These are phyloP conservation scores for Trametopsis cervina DNA, from an alignment of 768 basidiomycete species.

Conservation along the genomic window DNA sequence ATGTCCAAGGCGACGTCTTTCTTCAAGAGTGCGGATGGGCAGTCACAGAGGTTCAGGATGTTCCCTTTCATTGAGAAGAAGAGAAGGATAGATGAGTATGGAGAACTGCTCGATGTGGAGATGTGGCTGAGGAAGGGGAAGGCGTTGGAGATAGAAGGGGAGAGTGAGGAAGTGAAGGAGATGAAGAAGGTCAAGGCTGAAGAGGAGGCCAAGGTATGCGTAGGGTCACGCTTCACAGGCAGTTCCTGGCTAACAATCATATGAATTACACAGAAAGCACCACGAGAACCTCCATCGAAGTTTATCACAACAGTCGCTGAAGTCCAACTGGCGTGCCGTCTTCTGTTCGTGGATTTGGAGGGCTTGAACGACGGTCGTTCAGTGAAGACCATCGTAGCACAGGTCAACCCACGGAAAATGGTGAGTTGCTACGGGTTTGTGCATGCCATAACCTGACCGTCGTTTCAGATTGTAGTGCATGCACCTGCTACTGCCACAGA, in stretches of 20 bases:
- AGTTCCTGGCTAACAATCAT: constrained; percentile 11
- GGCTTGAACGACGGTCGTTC: constrained; percentile 96
- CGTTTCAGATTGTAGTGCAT: constrained; percentile 77
- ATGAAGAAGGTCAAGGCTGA: constrained; percentile 64
- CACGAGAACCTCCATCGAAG: constrained; percentile 86
- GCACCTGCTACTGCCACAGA: constrained; percentile 61
- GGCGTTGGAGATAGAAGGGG: constrained; percentile 84
- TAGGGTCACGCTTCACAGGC: no score
- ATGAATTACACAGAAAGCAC: constrained; percentile 47
- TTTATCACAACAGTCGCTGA: constrained; percentile 71
- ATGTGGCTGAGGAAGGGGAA: constrained; percentile 94
- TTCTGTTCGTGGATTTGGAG: constrained; percentile 94
- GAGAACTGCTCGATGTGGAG: constrained; percentile 91
- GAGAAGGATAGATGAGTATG: constrained; percentile 89
- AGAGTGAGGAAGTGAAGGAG: constrained; percentile 75
- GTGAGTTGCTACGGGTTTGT: constrained; percentile 34
- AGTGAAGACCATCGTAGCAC: constrained; percentile 92
- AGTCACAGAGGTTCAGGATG: constrained; percentile 86
- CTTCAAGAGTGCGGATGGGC: constrained; percentile 71
- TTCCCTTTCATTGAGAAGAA: constrained; percentile 95
- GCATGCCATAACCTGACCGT: background rate
- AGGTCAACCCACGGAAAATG: constrained; percentile 94
- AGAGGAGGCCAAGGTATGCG: constrained; percentile 68
- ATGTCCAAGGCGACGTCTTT: constrained; percentile 81
- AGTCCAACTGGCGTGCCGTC: constrained; percentile 76